Evolutionary conservation across 1,139 yeast genomes (phyloP).

Genomic region (Suhomyces anneliseae): DNA sequence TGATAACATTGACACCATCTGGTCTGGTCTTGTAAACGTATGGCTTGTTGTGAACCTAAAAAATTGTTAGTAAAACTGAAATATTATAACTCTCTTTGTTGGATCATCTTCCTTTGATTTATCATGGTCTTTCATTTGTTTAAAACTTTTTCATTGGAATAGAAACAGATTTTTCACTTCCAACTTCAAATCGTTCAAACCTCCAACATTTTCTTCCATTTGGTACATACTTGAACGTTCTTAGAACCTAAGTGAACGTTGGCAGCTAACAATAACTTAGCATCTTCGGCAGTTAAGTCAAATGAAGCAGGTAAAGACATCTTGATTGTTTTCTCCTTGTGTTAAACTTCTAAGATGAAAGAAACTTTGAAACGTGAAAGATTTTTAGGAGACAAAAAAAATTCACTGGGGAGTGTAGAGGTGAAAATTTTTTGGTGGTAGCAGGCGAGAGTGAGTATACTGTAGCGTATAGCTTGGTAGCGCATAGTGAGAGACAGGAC

Average conservation of each 20-base stretch:
- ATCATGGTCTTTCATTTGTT: no score
- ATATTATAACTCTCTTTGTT: background rate
- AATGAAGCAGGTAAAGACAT: conserved; percentile 91
- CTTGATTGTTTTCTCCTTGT: conserved; percentile 21
- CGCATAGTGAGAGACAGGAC: conserved; percentile 2
- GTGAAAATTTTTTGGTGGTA: conserved; percentile 11
- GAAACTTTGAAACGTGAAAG: conserved; percentile 12
- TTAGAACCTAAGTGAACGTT: conserved; percentile 99
- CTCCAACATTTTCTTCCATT: background rate
- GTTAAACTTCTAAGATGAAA: conserved; percentile 10
- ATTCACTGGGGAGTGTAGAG: conserved; percentile 10
- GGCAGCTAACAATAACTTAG: conserved; percentile 99
- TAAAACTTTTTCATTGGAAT: no score
- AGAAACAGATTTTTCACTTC: background rate
- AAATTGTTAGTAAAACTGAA: conserved; percentile 35
- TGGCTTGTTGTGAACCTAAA: conserved; percentile 95
- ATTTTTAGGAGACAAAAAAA: conserved; percentile 10
- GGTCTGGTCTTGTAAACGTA: conserved; percentile 99
- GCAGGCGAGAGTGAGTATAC: background rate
- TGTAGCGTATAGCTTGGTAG: conserved; percentile 1
- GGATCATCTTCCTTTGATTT: no score
- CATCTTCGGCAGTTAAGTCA: conserved; percentile 96
- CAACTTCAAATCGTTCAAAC: background rate
- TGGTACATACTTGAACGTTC: conserved; percentile 90
- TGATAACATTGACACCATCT: conserved; percentile 98